Evolutionary conservation across 805 yeast genomes (phyloP), one percentile per base, ranked within the genome.

Genomic region (Monosporozyma aquatica): DNA sequence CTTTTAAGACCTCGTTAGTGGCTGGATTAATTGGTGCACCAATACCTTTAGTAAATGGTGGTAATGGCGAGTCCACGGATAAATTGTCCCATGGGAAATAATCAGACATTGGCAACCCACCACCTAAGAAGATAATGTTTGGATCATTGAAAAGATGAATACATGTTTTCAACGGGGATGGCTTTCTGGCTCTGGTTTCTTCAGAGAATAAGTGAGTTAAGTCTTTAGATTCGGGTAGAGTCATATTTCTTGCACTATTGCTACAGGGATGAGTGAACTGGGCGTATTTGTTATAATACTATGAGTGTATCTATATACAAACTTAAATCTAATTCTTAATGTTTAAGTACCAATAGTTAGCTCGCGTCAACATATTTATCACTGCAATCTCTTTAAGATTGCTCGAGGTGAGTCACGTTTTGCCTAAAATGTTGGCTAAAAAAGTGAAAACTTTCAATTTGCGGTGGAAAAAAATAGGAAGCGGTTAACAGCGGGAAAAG

Each of bases 81-180:
- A 90, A 61, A 50, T 78, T 75, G 55, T 87, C 86, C 74, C 90
- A 86, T 35, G 98, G 97, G 74, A 90, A 90, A 65, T 85, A 83
- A 49, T 83, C 90, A 21, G 95, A 69, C 61, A 86, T 68, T 11
- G 98, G 98, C 53, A 90, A 74, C 6, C 98, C 98, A 54, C 97
- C 98, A 43, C 97, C 97, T 43, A 90, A 74, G 59, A 87, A 89
- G 43, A 87, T 79, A 58, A 92, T 71, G 41, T 80, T 76, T 26
- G 95, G 95, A 49, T 76, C 72, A 34, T 69, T 68, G 56, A 69
- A 82, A 68, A 83, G 82, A 58, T 78, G 78, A 71, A 90, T 86
- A 14, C 95, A 94, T 30, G 77, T 67, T 67, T 92, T 90, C 65
- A 90, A 73, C 11, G 86, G 81, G 10, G 96, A 87, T 27, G 82